Evolutionary conservation across 805 yeast genomes (phyloP), one percentile per base, ranked within the genome.

Genomic region (Lipomyces chichibuensis): DNA sequence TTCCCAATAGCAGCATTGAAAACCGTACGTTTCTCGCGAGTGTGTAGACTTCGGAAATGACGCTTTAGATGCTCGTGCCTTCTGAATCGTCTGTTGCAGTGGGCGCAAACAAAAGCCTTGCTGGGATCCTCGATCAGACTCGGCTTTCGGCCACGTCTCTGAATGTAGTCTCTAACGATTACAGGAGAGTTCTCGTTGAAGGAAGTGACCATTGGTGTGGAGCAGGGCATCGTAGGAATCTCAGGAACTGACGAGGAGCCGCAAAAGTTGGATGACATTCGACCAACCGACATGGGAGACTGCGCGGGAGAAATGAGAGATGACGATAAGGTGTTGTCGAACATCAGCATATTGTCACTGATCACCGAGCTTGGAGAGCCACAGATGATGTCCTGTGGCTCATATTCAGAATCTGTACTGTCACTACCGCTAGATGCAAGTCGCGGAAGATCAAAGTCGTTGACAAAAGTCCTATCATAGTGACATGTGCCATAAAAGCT

Each of bases 1-100:
- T 25, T n/a, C 37, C 37, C 1, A 23, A n/a, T 33, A 39, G 52
- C 23, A 33, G 8, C 9, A 11, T 13, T 56, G 13, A 9, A 58
- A 27, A 58, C n/a, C 59, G 3, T 33, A 33, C 59, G 71, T 59
- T 68, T 83, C 70, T 90, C 94, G 69, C 86, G 85, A 3, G 92
- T 85, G 77, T 92, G 98, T 2, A 68, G 67, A 0, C 92, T 82
- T 71, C 92, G 82, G 76, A 83, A 79, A 77, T 92, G 97, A 32
- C 83, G 76, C 60, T 80, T 78, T 57, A 80, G 73, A 66, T 80
- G 83, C 71, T 80, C 83, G 71, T 77, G 77, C 27, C 83, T 78
- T 56, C 80, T 73, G 75, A 80, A 80, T 8, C 77, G 63, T 69
- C 79, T 77, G 53, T 67, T 43, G 73, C 83, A 80, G 55, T 74